Evolutionary conservation across 495 filamentous ascomycete species (phyloP), one percentile per base, ranked within the genome.

Genomic region (Chaetomium fimeti): DNA sequence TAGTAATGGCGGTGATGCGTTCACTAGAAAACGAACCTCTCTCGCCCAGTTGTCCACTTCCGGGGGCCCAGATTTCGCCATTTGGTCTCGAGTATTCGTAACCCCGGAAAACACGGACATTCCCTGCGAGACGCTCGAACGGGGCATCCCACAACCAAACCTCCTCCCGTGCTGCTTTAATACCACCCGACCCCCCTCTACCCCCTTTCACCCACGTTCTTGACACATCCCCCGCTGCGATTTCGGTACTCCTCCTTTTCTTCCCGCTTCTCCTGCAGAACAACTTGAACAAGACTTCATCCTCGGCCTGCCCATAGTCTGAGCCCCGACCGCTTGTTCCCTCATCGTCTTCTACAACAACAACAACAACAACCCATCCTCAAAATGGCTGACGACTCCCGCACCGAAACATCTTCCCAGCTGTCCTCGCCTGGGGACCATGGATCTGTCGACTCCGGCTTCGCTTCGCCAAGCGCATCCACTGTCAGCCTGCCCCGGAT

Each of bases 361-460:
- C n/a, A n/a, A n/a, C n/a, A n/a, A 20, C 60, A 56, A 40, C 54
- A 48, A 20, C 48, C 40, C 38, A 16, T 28, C 18, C 53, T 60
- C 72, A 74, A 68, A 60, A 77, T 77, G 75, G 68, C 65, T 53
- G 63, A 65, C 62, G 45, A 68, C 27, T 56, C 43, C 22, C 63
- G 54, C 16, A 66, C 65, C 28, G 66, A 70, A 42, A 70, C 68
- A 28, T 72, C 74, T 8, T 74, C 77, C 18, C 59, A 65, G 63
- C 64, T 70, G 18, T 73, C 77, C 18, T 79, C 77, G 3, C 69
- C 76, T 27, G 71, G 68, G 42, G 76, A 74, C 66, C 71, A 72
- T 45, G 67, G 71, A 20, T 81, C 78, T 45, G 80, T 81, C 60
- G 94, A 98, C 76, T 98, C 94, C 49, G 94, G 95, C 60, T 98